Evolutionary conservation across 106 monocot species (phyloP).

Genomic region (Posidonia australis): DNA sequence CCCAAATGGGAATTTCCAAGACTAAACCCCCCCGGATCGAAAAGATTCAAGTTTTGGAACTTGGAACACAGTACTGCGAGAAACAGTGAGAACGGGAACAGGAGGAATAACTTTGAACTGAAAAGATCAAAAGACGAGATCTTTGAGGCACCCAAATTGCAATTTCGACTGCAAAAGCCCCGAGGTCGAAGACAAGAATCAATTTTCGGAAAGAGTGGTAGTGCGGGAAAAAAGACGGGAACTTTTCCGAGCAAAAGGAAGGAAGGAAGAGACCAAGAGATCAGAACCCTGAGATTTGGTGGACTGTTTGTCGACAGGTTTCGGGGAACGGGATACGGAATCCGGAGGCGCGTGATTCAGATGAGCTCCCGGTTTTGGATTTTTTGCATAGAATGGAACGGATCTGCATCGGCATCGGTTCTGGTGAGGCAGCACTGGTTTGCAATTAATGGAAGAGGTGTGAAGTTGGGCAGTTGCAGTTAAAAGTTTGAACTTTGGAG

Average conservation of each 20-base stretch:
- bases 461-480: no score
- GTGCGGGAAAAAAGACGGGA: not conserved
- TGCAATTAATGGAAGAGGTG: no score
- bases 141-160: not conserved
- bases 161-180: not conserved
- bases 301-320: no score
- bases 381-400: no score
- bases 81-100: not conserved
- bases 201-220: not conserved
- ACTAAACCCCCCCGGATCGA: not conserved
- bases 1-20: constrained; percentile 1
- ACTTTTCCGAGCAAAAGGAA: not conserved
- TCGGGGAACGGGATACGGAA: no score
- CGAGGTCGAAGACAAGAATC: not conserved
- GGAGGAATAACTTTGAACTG: not conserved
- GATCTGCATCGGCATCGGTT: no score
- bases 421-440: no score
- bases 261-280: not conserved
- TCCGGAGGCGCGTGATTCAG: no score
- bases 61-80: not conserved
- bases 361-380: no score
- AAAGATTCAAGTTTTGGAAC: not conserved
- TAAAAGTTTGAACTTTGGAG: no score
- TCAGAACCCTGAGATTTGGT: no score
- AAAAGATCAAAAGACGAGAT: constrained; percentile 4